These are phyloP conservation scores for Trichomonas vaginalis DNA, from an alignment of 208 protist species.

Conservation along the genomic window DNA sequence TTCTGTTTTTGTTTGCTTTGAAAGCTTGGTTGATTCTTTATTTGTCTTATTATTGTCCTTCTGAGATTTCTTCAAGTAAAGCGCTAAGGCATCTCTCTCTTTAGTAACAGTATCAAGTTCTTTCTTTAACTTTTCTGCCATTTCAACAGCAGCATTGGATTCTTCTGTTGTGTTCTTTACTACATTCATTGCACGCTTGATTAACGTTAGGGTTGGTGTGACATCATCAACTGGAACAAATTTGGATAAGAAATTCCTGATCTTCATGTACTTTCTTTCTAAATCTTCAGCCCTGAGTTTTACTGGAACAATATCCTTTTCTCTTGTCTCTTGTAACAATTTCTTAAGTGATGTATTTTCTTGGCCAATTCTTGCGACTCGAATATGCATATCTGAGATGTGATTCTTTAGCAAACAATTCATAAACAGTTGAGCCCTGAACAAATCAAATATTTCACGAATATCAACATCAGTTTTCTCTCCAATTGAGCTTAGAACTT, in stretches of 20 bases:
- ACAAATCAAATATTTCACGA: neutral
- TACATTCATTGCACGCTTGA: neutral
- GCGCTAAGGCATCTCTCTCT: neutral
- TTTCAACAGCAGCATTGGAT: neutral
- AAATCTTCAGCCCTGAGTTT: neutral
- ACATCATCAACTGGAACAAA: neutral
- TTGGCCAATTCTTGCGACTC: neutral
- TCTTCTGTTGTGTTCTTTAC: neutral
- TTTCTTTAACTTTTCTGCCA: neutral
- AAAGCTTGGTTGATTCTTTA: neutral
- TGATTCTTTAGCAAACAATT: neutral
- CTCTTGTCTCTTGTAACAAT: neutral
- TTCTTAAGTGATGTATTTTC: neutral
- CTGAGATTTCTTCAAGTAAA: neutral
- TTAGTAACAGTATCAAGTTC: neutral
- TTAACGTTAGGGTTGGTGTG: neutral
- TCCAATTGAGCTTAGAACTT: neutral
- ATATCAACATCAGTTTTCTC: neutral
- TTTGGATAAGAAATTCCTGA: neutral
- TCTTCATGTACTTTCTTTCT: neutral
- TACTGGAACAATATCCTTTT: neutral
- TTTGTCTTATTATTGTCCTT: neutral
- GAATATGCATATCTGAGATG: neutral
- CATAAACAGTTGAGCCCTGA: neutral
- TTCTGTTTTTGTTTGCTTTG: neutral